Conservation (phyloP, 192 early-diverging fungal species). For the Coemansia sp. region DNA sequence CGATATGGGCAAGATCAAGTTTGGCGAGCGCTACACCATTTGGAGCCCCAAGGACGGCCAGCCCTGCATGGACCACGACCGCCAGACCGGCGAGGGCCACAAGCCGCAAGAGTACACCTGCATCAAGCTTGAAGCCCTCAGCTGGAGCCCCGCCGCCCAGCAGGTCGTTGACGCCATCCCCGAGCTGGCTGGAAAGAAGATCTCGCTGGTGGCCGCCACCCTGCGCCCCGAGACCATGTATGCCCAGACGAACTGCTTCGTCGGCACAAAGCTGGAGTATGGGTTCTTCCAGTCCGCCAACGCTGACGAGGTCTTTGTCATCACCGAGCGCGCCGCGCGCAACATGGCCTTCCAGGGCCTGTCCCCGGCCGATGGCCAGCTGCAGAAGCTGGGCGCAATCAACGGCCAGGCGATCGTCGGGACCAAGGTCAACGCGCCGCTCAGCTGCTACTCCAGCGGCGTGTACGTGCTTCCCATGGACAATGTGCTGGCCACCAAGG, state of each 20-base stretch:
- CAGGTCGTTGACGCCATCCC: slow-evolving; percentile 44
- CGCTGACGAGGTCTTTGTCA: slow-evolving; percentile 77
- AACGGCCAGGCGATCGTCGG: slow-evolving; percentile 79
- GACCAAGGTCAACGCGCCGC: slow-evolving; percentile 83
- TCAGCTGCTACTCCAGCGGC: slow-evolving; percentile 61
- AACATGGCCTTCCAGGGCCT: slow-evolving; percentile 97
- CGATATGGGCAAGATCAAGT: slow-evolving; percentile 77
- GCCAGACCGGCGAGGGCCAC: slow-evolving; percentile 85
- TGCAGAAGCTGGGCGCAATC: slow-evolving; percentile 67
- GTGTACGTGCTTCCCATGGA: slow-evolving; percentile 98
- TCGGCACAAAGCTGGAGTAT: slow-evolving; percentile 87
- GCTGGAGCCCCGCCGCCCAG: slow-evolving; percentile 53
- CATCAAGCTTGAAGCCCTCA: slow-evolving; percentile 83
- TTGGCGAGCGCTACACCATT: slow-evolving; percentile 95
- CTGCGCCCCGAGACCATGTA: slow-evolving; percentile 99
- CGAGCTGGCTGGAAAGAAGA: slow-evolving; percentile 62
- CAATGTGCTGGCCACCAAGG: slow-evolving; percentile 89
- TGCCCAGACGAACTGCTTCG: slow-evolving; percentile 97
- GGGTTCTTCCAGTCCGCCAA: slow-evolving; percentile 72
- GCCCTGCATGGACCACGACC: slow-evolving; percentile 99
- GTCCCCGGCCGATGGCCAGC: slow-evolving; percentile 61
- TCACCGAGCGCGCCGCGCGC: slow-evolving; percentile 86
- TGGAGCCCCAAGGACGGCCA: slow-evolving; percentile 93
- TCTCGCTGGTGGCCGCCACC: slow-evolving; percentile 93
- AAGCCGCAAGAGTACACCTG: slow-evolving; percentile 94